Conservation (phyloP, 352 stramenopile species). For the Globisporangium paroecandrum region DNA sequence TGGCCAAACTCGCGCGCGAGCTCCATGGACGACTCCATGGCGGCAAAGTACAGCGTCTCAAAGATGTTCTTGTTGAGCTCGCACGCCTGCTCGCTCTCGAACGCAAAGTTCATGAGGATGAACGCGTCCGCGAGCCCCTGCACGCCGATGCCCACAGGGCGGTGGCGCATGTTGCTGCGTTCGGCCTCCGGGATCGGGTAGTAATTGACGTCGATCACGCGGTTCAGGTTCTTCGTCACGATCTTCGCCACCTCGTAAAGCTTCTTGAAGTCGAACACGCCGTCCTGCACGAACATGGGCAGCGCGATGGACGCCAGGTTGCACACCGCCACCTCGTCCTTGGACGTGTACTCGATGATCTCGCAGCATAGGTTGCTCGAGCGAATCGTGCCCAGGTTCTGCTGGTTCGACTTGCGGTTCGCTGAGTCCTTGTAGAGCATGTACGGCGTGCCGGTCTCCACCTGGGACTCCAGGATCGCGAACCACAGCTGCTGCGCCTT, state of each 20-base stretch:
- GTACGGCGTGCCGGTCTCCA: slow-evolving; percentile 99
- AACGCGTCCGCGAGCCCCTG: slow-evolving; percentile 98
- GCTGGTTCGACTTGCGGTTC: slow-evolving; percentile 99
- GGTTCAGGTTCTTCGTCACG: slow-evolving; percentile 97
- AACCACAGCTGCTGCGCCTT: slow-evolving; percentile 99
- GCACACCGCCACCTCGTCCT: slow-evolving; percentile 98
- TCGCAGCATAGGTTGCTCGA: slow-evolving; percentile 99
- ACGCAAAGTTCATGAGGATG: slow-evolving; percentile 96
- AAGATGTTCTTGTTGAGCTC: slow-evolving; percentile 99
- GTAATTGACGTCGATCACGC: slow-evolving; percentile 99
- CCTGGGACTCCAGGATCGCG: slow-evolving; percentile 97
- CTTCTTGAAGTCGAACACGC: slow-evolving; percentile 95
- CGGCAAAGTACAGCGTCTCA: slow-evolving; percentile 99
- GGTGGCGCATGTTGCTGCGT: slow-evolving; percentile 96
- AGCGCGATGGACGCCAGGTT: slow-evolving; percentile 98
- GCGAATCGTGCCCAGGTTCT: slow-evolving; percentile 99
- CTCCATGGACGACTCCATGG: slow-evolving; percentile 95
- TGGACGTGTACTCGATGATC: slow-evolving; percentile 98
- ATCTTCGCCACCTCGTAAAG: slow-evolving; percentile 95
- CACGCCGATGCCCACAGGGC: slow-evolving; percentile 98
- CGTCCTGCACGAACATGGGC: slow-evolving; percentile 90
- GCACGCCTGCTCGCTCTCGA: slow-evolving; percentile 90
- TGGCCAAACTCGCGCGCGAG: slow-evolving; percentile 91
- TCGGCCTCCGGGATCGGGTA: slow-evolving; percentile 93
- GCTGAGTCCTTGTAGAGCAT: slow-evolving; percentile 99